Conservation (phyloP, 2,329 filamentous ascomycete species). For the Sporothrix curviconia region DNA sequence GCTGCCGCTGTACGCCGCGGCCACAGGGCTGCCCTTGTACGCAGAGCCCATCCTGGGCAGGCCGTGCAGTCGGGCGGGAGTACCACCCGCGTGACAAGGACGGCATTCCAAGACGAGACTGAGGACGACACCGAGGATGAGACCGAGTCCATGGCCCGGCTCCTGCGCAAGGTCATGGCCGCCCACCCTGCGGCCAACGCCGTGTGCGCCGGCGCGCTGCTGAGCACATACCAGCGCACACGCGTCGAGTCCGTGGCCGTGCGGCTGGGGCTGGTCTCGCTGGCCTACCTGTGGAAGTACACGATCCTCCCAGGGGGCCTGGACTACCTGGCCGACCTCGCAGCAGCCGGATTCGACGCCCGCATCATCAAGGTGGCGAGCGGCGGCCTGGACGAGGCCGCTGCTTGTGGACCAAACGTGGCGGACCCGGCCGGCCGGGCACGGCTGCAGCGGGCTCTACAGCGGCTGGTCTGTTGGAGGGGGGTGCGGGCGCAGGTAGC, state of each 20-base stretch:
- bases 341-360: conserved; percentile 68
- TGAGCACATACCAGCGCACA: conserved; percentile 93
- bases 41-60: conserved; percentile 67
- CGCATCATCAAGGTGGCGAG: conserved; percentile 92
- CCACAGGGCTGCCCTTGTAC: conserved; percentile 77
- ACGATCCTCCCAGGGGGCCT: conserved; percentile 54
- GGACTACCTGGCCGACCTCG: conserved; percentile 66
- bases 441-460: conserved; percentile 47
- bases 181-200: conserved; percentile 78
- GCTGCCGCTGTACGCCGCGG: conserved; percentile 75
- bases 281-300: conserved; percentile 92
- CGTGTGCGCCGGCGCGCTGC: conserved; percentile 81
- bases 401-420: conserved; percentile 79
- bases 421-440: conserved; percentile 46
- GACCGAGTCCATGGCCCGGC: conserved; percentile 75
- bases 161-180: conserved; percentile 61
- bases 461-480: conserved; percentile 44
- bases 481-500: conserved; percentile 8
- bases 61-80: conserved; percentile 66
- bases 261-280: conserved; percentile 72
- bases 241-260: conserved; percentile 86
- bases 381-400: conserved; percentile 71
- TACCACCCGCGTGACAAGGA: conserved; percentile 50
- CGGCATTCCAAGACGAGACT: conserved; percentile 17
- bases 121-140: conserved; percentile 51